phyloP scores from a whole-genome alignment of 192 early-diverging fungal species.

The Backusella parvicylindrica region DNA sequence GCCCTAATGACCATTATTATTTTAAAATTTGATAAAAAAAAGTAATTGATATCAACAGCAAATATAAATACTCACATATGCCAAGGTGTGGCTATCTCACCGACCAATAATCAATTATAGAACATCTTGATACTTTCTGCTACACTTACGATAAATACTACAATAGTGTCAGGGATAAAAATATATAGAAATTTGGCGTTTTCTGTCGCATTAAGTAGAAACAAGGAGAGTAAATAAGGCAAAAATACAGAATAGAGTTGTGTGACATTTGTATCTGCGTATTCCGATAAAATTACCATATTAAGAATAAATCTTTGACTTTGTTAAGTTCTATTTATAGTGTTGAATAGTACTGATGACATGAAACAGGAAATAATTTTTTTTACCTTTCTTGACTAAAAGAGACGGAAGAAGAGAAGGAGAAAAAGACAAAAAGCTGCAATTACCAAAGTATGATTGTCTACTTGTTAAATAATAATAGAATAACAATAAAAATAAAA shows the following conservation, averaged over 20 bases:
- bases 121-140: neutral
- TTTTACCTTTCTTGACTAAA: neutral
- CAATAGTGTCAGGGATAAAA: neutral
- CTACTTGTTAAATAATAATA: neutral
- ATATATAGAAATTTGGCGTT: neutral
- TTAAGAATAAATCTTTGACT: neutral
- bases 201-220: neutral
- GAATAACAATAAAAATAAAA: no score
- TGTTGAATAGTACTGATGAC: neutral
- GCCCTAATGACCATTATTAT: neutral
- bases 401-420: conserved; percentile 9
- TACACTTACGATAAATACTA: neutral
- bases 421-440: conserved; percentile 16
- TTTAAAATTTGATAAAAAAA: neutral
- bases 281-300: neutral
- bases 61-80: no score
- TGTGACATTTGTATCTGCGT: neutral
- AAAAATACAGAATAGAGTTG: neutral
- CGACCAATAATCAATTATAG: neutral
- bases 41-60: neutral
- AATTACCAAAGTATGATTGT: conserved; percentile 2
- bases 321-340: neutral
- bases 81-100: neutral
- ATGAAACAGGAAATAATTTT: neutral
- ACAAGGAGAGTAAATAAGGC: neutral